A percentile compares a stretch with the other conserved stretches of the same genome.
phyloP scores from a whole-genome alignment of 2,329 filamentous ascomycete species.

The Akanthomyces uredinophilus region DNA sequence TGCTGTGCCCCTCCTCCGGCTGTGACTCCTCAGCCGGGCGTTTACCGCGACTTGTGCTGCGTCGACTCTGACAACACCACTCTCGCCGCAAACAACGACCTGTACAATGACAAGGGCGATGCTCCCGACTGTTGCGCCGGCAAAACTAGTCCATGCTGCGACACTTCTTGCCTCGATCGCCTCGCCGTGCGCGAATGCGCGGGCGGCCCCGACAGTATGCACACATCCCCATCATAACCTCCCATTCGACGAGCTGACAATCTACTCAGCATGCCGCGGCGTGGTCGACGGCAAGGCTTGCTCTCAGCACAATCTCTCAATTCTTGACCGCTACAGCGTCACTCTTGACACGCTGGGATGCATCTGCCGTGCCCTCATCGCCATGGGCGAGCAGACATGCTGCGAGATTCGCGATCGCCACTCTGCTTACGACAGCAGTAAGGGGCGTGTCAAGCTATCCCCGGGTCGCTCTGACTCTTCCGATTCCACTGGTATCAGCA shows the following conservation, averaged over 20 bases:
- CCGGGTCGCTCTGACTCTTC: not conserved
- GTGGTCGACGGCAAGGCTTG: slow-evolving; percentile 30
- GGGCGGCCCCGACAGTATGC: not conserved
- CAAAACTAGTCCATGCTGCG: slow-evolving; percentile 37
- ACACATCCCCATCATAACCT: not conserved
- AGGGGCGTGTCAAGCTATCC: slow-evolving; percentile 11
- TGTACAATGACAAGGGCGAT: not conserved
- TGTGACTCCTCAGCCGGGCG: not conserved
- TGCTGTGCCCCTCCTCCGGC: not conserved
- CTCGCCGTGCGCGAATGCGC: slow-evolving; percentile 38
- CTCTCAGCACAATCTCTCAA: slow-evolving; percentile 29
- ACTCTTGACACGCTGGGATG: slow-evolving; percentile 46
- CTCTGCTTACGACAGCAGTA: slow-evolving; percentile 23
- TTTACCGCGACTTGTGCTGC: not conserved
- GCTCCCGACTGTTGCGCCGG: slow-evolving; percentile 36
- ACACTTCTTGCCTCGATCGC: slow-evolving; percentile 37
- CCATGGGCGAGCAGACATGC: slow-evolving; percentile 48
- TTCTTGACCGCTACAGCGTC: slow-evolving; percentile 35
- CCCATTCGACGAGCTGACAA: not conserved
- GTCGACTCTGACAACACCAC: not conserved
- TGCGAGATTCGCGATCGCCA: slow-evolving; percentile 27
- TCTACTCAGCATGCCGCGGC: slow-evolving; percentile 15
- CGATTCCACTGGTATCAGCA: not conserved
- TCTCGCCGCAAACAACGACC: not conserved
- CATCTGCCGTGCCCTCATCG: slow-evolving; percentile 47